Conservation (phyloP, 108 stramenopile species). For the Pseudonitzschia pungens region DNA sequence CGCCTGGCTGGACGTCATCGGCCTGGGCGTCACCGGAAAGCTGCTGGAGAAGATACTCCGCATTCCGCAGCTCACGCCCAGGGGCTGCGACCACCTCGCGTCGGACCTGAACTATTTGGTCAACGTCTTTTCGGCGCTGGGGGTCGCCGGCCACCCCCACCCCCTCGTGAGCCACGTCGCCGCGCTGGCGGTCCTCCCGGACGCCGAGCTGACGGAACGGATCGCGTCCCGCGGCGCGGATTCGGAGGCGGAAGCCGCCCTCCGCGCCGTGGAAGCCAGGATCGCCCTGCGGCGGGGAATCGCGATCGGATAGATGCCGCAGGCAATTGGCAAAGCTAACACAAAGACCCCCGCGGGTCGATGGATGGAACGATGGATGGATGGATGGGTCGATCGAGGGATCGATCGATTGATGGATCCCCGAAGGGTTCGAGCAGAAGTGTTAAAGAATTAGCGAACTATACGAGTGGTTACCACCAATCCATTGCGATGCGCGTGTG, state of each 20-base stretch:
- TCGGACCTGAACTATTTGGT: constrained; percentile 80
- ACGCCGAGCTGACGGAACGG: constrained; percentile 39
- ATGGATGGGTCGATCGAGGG: too few species aligned
- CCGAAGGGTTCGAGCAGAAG: too few species aligned
- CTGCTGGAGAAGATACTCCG: constrained; percentile 76
- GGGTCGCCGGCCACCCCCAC: constrained; percentile 81
- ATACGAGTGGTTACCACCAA: too few species aligned
- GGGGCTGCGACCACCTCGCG: constrained; percentile 78
- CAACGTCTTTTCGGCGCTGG: constrained; percentile 83
- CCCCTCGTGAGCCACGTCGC: constrained; percentile 68
- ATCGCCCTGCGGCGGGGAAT: constrained; percentile 36
- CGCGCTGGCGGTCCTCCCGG: constrained; percentile 52
- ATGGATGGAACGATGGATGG: too few species aligned
- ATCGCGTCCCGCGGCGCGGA: constrained; percentile 33
- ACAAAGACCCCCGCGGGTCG: too few species aligned
- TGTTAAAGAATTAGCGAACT: too few species aligned
- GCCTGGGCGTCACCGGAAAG: constrained; percentile 73
- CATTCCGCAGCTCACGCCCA: constrained; percentile 72
- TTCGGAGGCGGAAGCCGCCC: constrained; percentile 26
- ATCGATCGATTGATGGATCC: too few species aligned
- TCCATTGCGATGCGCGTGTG: too few species aligned
- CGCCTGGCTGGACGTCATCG: constrained; percentile 80
- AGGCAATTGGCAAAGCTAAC: too few species aligned
- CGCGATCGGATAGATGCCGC: constrained; percentile 18
- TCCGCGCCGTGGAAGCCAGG: constrained; percentile 48